phyloP scores from a whole-genome alignment of 768 basidiomycete species.

The Harrya chromipes region DNA sequence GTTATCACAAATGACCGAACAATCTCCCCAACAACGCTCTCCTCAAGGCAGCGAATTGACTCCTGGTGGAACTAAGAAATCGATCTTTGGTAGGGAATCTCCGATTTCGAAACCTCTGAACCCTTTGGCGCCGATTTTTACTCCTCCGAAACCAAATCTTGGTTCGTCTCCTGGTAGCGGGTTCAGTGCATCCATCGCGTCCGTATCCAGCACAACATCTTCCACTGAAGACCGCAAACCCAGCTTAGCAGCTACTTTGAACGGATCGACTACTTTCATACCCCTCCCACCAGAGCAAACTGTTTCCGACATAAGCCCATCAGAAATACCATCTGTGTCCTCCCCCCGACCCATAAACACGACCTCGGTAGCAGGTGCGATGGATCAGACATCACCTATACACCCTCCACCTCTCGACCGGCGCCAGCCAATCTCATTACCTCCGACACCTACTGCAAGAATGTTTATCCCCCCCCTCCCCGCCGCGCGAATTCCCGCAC shows the following conservation, averaged over 20 bases:
- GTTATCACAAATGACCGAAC: neutral
- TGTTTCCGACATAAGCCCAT: neutral
- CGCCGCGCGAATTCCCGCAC: conserved; percentile 17
- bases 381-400: conserved; percentile 10
- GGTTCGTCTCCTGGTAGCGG: neutral
- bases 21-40: neutral
- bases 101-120: conserved; percentile 13
- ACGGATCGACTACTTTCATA: neutral
- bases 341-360: conserved; percentile 14
- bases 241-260: neutral
- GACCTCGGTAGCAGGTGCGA: conserved; percentile 2
- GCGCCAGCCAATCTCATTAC: conserved; percentile 32
- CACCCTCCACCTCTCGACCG: conserved; percentile 30
- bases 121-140: conserved; percentile 19
- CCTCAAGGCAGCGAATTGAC: neutral
- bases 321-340: conserved; percentile 10
- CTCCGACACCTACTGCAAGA: conserved; percentile 29
- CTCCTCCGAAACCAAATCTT: conserved; percentile 7
- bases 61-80: neutral
- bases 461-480: conserved; percentile 14
- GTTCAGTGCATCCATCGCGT: neutral
- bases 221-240: neutral
- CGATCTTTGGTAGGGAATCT: conserved; percentile 4
- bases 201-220: neutral
- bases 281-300: neutral